Base-by-base conservation (phyloP, 768 basidiomycete species). In the Pleurotus ostreatus region DNA sequence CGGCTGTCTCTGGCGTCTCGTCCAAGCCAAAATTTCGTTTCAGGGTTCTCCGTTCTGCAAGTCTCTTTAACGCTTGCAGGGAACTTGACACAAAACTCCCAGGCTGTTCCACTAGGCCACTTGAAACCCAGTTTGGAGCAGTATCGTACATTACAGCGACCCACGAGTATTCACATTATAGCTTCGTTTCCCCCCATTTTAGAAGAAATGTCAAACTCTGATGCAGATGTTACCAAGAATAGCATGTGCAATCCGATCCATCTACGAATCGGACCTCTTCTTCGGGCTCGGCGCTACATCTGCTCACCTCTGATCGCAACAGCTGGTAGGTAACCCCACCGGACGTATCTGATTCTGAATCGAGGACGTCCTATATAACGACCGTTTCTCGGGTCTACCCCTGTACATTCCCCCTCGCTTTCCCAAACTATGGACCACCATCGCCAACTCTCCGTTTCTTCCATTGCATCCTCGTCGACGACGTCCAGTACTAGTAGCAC, bases 401-500 rank as follows among this genome's bases (percentile, higher is more conserved):
- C 26, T 34, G 30, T 8, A 34, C 30, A 34, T 34, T 34, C 30
- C 9, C 22, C 39, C 12, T 37, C 39, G 38, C 34, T 38, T 39
- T 18, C 51, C 51, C 51, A 16, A 53, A 38, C 22, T 25, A 53
- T 53, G 51, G 37, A 53, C 3, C 51, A 53, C 18, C 51, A 53
- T 12, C 37, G 51, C 37, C 51, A 53, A 22, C 51, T 53, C 1
- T 53, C 51, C 16, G 22, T 34, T 45, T 26, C 46, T 16, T 46
- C 45, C 38, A 26, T 48, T 23, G n/a, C 49, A 55, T 56, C 63
- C 55, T 51, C 59, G 55, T 37, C 58, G 51, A 47, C 58, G 46
- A 57, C 59, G 57, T 59, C 61, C 46, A 60, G 59, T 60, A 61
- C 22, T 53, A 53, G 51, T 25, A 40, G 37, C 22, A n/a, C 51